Evolutionary conservation across 108 stramenopile species (phyloP), one percentile per base, ranked within the genome.

Genomic region (Nitzschia inconspicua): DNA sequence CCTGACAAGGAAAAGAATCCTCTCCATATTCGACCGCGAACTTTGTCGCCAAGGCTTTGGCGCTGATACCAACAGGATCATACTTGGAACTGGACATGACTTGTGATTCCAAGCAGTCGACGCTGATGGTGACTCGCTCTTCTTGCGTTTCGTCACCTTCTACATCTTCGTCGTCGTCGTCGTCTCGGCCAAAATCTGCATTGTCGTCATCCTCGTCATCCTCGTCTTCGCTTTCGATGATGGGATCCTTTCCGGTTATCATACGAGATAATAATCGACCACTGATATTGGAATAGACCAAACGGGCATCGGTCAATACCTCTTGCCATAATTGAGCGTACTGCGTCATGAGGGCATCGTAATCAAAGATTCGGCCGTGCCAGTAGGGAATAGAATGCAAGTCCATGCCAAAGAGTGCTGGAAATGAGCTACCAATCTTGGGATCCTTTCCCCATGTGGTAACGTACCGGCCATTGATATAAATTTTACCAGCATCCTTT

Each of bases 341-440:
- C 19, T 30, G 57, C 14, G 52, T 13, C 39, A 73, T 79, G 9
- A 76, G 50, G 30, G 44, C 32, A 18, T 76, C 72, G 37, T 66
- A 84, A 47, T 82, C 81, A 37, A 75, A 57, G 26, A 82, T 75
- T 10, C 72, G 70, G 6, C 81, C 81, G 49, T 82, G 76, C 72
- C 68, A 82, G 26, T 71, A 60, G 0, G 81, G 76, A 13, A 82
- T 60, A 16, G 77, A 72, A 52, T 85, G 74, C 8, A 85, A 65
- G 57, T 91, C 84, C 63, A 91, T 75, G 7, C 89, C 89, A 70
- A 91, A 91, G 26, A 91, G 47, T 2, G 86, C 79, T 39, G 78
- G 78, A 34, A 44, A 43, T 18, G 43, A 23, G 7, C 81, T 79
- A 44, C 81, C 65, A 58, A 72, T 54, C 53, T 68, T 36, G 25